These are phyloP conservation scores for Cryptococcus sp. DNA, from an alignment of 1,284 basidiomycete species.

Conservation along the genomic window DNA sequence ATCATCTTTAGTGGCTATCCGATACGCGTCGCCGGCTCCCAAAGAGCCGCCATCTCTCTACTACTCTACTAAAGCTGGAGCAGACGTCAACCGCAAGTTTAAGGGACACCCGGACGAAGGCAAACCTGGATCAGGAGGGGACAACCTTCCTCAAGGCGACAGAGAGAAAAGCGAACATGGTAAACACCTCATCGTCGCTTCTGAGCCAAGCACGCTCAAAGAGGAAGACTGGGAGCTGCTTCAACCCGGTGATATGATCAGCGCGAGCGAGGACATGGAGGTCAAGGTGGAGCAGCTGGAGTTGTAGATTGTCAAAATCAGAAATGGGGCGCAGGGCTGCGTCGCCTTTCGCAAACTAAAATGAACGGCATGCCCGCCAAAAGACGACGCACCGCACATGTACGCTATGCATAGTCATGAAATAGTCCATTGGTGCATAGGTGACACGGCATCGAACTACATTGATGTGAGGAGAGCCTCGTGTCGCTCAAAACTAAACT, in stretches of 20 bases:
- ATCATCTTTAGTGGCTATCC: conserved; percentile 16
- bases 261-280: conserved; percentile 45
- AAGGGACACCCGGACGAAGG: conserved; percentile 50
- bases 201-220: conserved; percentile 52
- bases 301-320: no score
- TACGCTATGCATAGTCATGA: no score
- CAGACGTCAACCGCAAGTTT: conserved; percentile 52
- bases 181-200: conserved; percentile 51
- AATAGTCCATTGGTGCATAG: no score
- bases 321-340: no score
- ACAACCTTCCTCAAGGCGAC: conserved; percentile 3
- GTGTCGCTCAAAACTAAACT: no score
- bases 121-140: conserved; percentile 1
- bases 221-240: conserved; percentile 50
- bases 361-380: no score
- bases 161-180: conserved; percentile 21
- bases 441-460: no score
- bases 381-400: no score
- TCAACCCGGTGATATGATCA: conserved; percentile 21
- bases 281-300: conserved; percentile 19
- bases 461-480: no score
- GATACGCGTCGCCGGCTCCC: conserved; percentile 24
- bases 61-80: conserved; percentile 51
- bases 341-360: no score
- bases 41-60: conserved; percentile 53